Evolutionary conservation across 352 stramenopile species (phyloP), one percentile per base, ranked within the genome.

Genomic region (Thraustotheca clavata): DNA sequence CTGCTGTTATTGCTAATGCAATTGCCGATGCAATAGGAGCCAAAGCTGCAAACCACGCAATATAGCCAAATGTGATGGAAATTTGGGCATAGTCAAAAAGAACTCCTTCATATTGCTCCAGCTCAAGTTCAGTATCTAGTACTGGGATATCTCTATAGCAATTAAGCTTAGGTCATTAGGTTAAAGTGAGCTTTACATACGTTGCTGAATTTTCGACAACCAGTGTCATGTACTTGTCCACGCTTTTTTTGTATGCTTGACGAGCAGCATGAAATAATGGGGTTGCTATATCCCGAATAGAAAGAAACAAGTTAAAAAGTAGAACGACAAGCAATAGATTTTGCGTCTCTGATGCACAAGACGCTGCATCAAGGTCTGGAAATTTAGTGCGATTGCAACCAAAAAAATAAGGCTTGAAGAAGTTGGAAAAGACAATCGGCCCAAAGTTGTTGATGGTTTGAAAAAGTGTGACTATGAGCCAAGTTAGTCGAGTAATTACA

Each of bases 41-140:
- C 26, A 89, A 69, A 3, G 76, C 72, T 0, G 74, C 77, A 59
- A 91, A 91, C 73, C 79, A 87, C 26, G 79, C 71, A 18, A 89
- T 71, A 62, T 79, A 83, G 8, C 77, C 83, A 31, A 90, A 71
- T 29, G 69, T 80, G 18, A 85, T 68, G 54, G 86, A 50, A 27
- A 91, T 70, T 48, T 88, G 80, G 8, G 80, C 80, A 67, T 90
- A 91, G 69, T 89, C 83, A 38, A 84, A 79, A 59, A 90, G 74
- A 12, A 90, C 80, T 32, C 83, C 83, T 27, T 88, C 77, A 59
- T 88, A 89, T 33, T 69, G 60, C 6, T 71, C 68, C 34, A 91
- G 59, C 20, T 62, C 57, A 11, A 80, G 62, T 32, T 91, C 79
- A 0, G 22, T 33, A 27, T 78, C 75, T 14, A 85, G 54, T 18